Evolutionary conservation across 805 yeast genomes (phyloP).

Genomic region (Lachancea waltii): DNA sequence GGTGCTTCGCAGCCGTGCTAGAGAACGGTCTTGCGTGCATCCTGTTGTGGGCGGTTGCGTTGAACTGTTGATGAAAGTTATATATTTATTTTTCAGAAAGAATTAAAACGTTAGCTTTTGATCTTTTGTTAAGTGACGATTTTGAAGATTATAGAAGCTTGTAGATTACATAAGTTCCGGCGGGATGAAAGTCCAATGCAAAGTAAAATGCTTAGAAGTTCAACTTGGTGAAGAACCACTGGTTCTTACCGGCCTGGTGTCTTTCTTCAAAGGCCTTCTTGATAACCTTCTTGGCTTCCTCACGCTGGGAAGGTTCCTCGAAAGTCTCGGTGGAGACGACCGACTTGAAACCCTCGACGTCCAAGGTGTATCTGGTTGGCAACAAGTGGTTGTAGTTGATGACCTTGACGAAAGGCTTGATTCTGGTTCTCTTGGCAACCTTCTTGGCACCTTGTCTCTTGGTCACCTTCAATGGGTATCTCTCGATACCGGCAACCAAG

Average conservation of each 20-base stretch:
- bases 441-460: conserved; percentile 93
- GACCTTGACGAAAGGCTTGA: conserved; percentile 98
- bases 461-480: conserved; percentile 95
- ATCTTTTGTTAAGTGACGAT: conserved; percentile 5
- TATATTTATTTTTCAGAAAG: background rate
- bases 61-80: background rate
- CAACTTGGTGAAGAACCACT: conserved; percentile 99
- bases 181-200: conserved; percentile 9
- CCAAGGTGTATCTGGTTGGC: conserved; percentile 99
- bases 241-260: conserved; percentile 99
- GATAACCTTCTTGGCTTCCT: conserved; percentile 97
- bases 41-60: background rate
- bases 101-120: background rate
- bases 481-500: conserved; percentile 98
- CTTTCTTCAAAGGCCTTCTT: conserved; percentile 99
- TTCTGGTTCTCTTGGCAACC: conserved; percentile 93
- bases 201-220: conserved; percentile 54
- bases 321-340: conserved; percentile 89
- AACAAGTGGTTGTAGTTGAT: conserved; percentile 99
- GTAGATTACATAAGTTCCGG: conserved; percentile 10
- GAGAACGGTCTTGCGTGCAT: conserved; percentile 12
- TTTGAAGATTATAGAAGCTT: conserved; percentile 1
- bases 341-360: conserved; percentile 91
- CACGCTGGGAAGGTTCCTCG: conserved; percentile 96
- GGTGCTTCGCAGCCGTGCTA: conserved; percentile 5